Evolutionary conservation across 176 grass and related monocot species (phyloP), one percentile per base, ranked within the genome.

Genomic region (Oryza glumipatula): DNA sequence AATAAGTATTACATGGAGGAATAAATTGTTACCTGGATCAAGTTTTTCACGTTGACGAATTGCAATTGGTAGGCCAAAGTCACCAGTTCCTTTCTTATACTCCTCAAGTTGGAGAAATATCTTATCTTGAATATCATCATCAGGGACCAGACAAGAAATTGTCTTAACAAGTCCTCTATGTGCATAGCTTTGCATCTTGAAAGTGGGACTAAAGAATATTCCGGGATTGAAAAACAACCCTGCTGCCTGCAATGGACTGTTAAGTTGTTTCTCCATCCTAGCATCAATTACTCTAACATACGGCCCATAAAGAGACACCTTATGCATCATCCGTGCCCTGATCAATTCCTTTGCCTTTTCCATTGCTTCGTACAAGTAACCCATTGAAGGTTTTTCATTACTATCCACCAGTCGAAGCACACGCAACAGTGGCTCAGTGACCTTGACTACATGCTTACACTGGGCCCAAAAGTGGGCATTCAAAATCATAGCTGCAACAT

Each of bases 281-380:
- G 91, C 87, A 69, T 87, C 87, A 61, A 92, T 87, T 67, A 92
- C 87, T 87, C 75, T 86, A 54, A 90, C 11, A 64, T 92, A 89
- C 3, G 76, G 91, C 1, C 65, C 91, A 77, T 84, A 92, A 6
- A 80, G 64, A 67, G 63, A 83, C 46, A 71, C 79, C 71, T 87
- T 90, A 74, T 92, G 58, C 74, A 72, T 92, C 80, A 92, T 70
- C 35, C 87, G 74, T 76, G 9, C 46, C 73, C 77, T 84, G 56
- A 92, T 92, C 14, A 66, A 63, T 54, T 93, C 91, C 77, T 93
- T 93, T 87, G 91, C 91, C 76, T 72, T 86, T 76, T 92, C 90
- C 80, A 89, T 89, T 7, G 83, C 90, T 56, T 92, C 87, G 72
- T 86, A 89, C 77, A 92, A 26, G 71, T 86, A 92, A 14, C 90